Evolutionary conservation across 2,329 filamentous ascomycete genomes (phyloP).

Genomic region (Aspergillus fumigatiaffinis): DNA sequence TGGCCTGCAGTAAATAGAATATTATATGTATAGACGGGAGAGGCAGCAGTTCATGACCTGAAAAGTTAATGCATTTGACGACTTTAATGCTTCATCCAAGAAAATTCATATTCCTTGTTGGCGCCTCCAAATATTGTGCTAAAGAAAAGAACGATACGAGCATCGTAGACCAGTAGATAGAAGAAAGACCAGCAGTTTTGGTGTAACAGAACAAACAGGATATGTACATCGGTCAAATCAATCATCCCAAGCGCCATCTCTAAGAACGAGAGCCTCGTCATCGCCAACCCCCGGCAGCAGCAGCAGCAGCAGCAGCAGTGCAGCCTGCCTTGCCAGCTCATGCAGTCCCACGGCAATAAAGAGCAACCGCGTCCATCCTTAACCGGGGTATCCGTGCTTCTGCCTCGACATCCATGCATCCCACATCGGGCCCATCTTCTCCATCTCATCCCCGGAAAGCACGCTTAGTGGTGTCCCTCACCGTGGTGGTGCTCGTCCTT

Average conservation of each 20-base stretch:
- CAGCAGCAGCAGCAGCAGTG: constrained; percentile 6
- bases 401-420: constrained; percentile 11
- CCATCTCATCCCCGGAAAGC: neutral
- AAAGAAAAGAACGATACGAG: neutral
- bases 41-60: neutral
- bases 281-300: neutral
- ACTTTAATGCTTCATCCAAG: neutral
- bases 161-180: neutral
- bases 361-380: neutral
- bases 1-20: neutral
- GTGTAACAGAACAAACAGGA: constrained; percentile 25
- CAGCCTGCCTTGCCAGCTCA: neutral
- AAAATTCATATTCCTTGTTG: neutral
- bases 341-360: constrained; percentile 3
- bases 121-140: neutral
- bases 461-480: constrained; percentile 54
- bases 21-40: constrained; percentile 7
- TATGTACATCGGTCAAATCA: constrained; percentile 36
- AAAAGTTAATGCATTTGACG: neutral
- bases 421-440: constrained; percentile 9
- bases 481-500: constrained; percentile 61
- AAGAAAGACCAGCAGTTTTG: constrained; percentile 11
- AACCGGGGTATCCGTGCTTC: constrained; percentile 18
- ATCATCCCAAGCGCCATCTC: constrained; percentile 29
- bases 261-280: constrained; percentile 14